Conservation (phyloP, 139 green algal species). For the Tetraselmis chui region DNA sequence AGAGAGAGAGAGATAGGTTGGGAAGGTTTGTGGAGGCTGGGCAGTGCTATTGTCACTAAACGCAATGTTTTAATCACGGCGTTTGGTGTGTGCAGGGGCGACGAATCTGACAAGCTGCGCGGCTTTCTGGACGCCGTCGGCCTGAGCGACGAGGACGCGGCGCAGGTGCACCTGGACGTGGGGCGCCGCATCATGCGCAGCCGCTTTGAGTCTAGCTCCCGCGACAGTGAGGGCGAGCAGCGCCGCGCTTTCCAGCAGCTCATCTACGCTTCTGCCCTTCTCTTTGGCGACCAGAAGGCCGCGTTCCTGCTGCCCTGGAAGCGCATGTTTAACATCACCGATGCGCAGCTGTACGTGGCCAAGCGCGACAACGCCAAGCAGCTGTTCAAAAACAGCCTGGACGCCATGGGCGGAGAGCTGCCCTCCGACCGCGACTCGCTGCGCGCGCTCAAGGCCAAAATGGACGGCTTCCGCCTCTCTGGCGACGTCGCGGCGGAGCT, state of each 20-base stretch:
- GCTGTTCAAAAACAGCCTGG: conserved; percentile 57
- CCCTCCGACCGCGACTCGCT: too few relatives aligned
- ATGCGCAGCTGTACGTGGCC: conserved; percentile 75
- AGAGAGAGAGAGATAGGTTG: too few relatives aligned
- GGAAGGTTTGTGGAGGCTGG: too few relatives aligned
- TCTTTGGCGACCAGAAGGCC: conserved; percentile 72
- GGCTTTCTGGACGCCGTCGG: too few relatives aligned
- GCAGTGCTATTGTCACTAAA: too few relatives aligned
- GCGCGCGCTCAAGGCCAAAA: too few relatives aligned
- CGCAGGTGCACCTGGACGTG: conserved; percentile 88
- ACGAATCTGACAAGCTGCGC: too few relatives aligned
- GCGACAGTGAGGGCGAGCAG: too few relatives aligned
- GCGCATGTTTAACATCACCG: conserved; percentile 82
- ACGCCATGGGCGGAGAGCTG: conserved; percentile 42
- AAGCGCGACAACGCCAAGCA: conserved; percentile 69
- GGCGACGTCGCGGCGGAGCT: conserved; percentile 75
- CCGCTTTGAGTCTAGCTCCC: conserved; percentile 52
- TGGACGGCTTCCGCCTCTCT: conserved; percentile 70
- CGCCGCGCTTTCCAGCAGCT: conserved; percentile 93
- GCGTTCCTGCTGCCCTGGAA: conserved; percentile 90
- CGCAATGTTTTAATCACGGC: too few relatives aligned
- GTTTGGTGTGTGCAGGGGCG: too few relatives aligned
- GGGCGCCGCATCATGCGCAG: conserved; percentile 66
- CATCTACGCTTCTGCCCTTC: conserved; percentile 84
- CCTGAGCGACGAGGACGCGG: conserved; percentile 83